phyloP scores from a whole-genome alignment of 1,284 basidiomycete species.

The Baeospora myosura region DNA sequence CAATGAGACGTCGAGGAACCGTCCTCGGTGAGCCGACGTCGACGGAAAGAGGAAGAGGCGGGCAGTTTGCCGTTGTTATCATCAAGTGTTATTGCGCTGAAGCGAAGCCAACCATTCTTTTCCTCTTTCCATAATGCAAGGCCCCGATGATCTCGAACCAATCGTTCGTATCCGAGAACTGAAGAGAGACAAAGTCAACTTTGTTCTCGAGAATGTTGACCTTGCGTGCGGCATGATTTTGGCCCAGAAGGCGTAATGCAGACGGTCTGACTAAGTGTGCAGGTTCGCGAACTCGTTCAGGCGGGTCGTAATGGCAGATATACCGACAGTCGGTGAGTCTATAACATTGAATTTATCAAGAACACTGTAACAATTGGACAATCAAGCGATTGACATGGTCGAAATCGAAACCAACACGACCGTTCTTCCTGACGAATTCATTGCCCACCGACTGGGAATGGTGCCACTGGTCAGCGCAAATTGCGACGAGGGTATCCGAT shows the following conservation, averaged over 20 bases:
- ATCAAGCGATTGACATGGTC: slow-evolving; percentile 90
- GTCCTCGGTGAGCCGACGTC: no score
- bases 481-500: slow-evolving; percentile 81
- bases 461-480: slow-evolving; percentile 83
- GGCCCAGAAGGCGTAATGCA: neutral
- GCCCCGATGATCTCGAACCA: slow-evolving; percentile 56
- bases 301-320: slow-evolving; percentile 90
- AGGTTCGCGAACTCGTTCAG: slow-evolving; percentile 87
- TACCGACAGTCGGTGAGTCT: slow-evolving; percentile 82
- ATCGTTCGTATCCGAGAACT: slow-evolving; percentile 73
- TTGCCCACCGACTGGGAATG: slow-evolving; percentile 93
- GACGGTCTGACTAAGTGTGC: slow-evolving; percentile 14
- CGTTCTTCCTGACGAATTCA: slow-evolving; percentile 95
- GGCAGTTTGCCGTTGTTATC: no score
- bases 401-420: slow-evolving; percentile 90
- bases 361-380: neutral
- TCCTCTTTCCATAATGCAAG: no score
- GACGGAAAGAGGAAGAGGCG: no score
- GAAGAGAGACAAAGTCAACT: slow-evolving; percentile 76
- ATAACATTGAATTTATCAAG: slow-evolving; percentile 3
- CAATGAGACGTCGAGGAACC: no score
- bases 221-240: slow-evolving; percentile 52
- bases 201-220: slow-evolving; percentile 90
- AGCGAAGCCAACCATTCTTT: no score
- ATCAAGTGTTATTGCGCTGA: no score